These are phyloP conservation scores for Ganoderma multipileum DNA, from an alignment of 1,284 basidiomycete species.

Conservation along the genomic window DNA sequence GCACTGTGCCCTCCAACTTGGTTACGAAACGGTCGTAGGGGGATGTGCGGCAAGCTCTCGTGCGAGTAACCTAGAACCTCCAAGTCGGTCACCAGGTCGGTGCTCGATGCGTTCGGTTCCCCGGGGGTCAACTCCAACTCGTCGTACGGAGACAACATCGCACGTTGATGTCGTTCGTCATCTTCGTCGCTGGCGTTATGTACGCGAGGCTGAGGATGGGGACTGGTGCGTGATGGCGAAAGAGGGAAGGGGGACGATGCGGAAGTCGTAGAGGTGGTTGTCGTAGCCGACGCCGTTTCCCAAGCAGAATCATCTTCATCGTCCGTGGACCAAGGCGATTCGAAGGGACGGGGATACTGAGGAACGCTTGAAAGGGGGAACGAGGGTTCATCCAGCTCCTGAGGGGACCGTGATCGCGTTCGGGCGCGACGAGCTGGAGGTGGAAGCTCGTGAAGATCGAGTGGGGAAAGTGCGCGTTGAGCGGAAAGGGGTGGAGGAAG, in stretches of 20 bases:
- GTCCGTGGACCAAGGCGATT: constrained; percentile 75
- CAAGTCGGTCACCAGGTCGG: constrained; percentile 27
- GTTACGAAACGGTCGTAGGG: constrained; percentile 94
- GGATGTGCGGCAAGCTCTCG: constrained; percentile 85
- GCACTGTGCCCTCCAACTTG: constrained; percentile 98
- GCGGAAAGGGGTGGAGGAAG: constrained; percentile 38
- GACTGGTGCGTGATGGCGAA: constrained; percentile 42
- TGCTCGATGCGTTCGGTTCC: constrained; percentile 16
- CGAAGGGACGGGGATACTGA: constrained; percentile 20
- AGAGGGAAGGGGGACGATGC: constrained; percentile 48
- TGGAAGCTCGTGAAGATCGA: constrained; percentile 35
- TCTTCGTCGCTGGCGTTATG: constrained; percentile 46
- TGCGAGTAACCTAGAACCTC: constrained; percentile 49
- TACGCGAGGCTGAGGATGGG: constrained; percentile 38
- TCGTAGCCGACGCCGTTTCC: constrained; percentile 71
- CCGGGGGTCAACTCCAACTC: constrained; percentile 38
- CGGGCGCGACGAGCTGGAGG: constrained; percentile 31
- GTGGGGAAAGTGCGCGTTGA: constrained; percentile 25
- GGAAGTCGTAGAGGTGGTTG: constrained; percentile 63
- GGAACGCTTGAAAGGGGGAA: constrained; percentile 41
- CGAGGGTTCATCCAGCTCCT: constrained; percentile 26
- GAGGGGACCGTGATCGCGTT: constrained; percentile 33
- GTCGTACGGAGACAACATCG: constrained; percentile 35
- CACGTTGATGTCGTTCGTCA: constrained; percentile 38
- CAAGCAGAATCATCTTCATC: constrained; percentile 74